Base-by-base conservation (phyloP, 78 protist species). In the Chrysochromulina tobinii region DNA sequence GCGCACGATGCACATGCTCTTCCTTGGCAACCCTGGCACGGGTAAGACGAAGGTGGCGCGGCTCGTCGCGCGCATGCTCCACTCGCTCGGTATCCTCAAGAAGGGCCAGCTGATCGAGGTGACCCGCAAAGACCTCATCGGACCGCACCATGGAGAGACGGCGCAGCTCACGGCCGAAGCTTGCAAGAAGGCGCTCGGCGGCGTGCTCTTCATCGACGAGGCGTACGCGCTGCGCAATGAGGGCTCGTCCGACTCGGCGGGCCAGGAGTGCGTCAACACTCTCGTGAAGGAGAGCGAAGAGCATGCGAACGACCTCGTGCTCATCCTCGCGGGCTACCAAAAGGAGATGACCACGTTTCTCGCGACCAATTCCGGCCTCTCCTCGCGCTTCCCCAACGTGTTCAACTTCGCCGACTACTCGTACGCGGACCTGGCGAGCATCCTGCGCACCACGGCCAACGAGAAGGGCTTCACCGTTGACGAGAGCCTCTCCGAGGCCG, bases 121-220 rank as follows among this genome's bases (percentile, higher is more conserved):
- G 59, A 14, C 79, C 4, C 83, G 91, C 59, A 87, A 87, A 66
- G 92, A 89, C 23, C 51, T 89, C 27, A 84, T 89, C 38, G 92
- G 87, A 12, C 55, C 55, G 64, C 84, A 89, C 77, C 68, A 69
- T 67, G 92, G 92, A 27, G 87, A 89, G 88, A 77, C 84, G 59
- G 87, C 77, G 75, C 58, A 85, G 89, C 55, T 61, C 61, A 58
- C 89, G 14, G 6, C 59, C 48, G 68, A 61, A 6, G 81, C 81
- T 7, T 66, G 72, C 72, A 66, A 9, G 27, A 25, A 64, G 38
- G 92, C 92, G 27, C 27, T 79, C 7, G 93, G 93, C 59, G 93
- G 93, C 38, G 93, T 90, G 83, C 89, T 90, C 11, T 90, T 90
- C 57, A 81, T 90, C 54, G 93, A 90, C 67, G 93, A 90, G 88